phyloP scores from a whole-genome alignment of 1,139 yeast species.

The Lodderomyces beijingensis region DNA sequence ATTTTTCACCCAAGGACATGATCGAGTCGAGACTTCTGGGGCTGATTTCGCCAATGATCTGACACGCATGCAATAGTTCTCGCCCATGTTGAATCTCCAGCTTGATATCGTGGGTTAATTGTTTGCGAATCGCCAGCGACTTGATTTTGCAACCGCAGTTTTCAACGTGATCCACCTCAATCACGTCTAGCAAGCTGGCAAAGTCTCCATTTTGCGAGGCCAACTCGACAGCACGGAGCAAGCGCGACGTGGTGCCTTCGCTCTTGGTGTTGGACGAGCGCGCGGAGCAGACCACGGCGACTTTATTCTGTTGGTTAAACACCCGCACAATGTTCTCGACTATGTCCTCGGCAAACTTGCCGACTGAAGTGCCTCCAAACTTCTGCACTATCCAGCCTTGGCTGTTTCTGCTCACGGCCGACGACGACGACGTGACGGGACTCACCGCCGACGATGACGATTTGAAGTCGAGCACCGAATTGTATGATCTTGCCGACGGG shows the following conservation, averaged over 20 bases:
- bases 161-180: constrained; percentile 70
- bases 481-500: constrained; percentile 24
- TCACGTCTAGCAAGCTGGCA: constrained; percentile 49
- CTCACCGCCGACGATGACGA: constrained; percentile 10
- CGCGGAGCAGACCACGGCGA: constrained; percentile 97
- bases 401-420: constrained; percentile 5
- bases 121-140: constrained; percentile 37
- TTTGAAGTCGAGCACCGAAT: constrained; percentile 39
- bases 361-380: constrained; percentile 98
- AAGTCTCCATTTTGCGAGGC: constrained; percentile 60
- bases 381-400: constrained; percentile 85
- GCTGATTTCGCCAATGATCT: constrained; percentile 87
- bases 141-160: constrained; percentile 62
- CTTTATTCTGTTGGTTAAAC: constrained; percentile 56
- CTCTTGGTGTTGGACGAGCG: constrained; percentile 86
- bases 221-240: constrained; percentile 73
- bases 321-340: constrained; percentile 77
- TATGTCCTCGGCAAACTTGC: constrained; percentile 83
- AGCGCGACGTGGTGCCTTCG: constrained; percentile 90
- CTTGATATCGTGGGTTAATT: constrained; percentile 54
- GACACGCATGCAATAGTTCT: constrained; percentile 77
- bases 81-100: constrained; percentile 64
- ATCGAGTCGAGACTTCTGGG: constrained; percentile 84
- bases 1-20: constrained; percentile 91
- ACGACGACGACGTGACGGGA: constrained; percentile 5